phyloP scores from a whole-genome alignment of 1,139 yeast genomes.

The Hansenula sp. region DNA sequence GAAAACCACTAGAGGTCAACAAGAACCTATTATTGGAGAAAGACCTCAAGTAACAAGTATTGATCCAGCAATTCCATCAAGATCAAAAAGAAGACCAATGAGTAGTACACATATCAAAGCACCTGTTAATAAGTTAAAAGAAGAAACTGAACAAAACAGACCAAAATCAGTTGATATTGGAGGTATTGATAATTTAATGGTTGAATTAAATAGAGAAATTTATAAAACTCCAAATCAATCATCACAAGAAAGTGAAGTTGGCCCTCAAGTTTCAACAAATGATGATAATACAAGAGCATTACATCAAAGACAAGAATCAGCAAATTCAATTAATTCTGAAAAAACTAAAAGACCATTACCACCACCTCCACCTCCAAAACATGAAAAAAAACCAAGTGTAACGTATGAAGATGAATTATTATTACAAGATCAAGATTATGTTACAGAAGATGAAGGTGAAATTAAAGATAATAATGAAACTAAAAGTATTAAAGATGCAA shows the following conservation, averaged over 20 bases:
- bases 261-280: not conserved
- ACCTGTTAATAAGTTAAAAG: not conserved
- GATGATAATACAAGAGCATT: no score
- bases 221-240: constrained; percentile 1
- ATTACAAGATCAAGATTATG: constrained; percentile 17
- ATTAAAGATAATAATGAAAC: not conserved
- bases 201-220: constrained; percentile 11
- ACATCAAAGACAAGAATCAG: constrained; percentile 2
- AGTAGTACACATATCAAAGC: constrained; percentile 1
- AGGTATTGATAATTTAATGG: constrained; percentile 10
- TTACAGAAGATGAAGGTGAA: constrained; percentile 20
- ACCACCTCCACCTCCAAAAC: constrained; percentile 24
- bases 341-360: constrained; percentile 18
- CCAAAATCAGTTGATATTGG: constrained; percentile 5
- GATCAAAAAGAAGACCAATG: constrained; percentile 23
- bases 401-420: not conserved
- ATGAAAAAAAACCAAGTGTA: constrained; percentile 9
- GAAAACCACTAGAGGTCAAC: constrained; percentile 14
- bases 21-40: constrained; percentile 7
- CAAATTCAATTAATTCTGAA: constrained; percentile 1
- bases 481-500: not conserved
- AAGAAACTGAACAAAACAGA: not conserved
- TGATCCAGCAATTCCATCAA: constrained; percentile 21
- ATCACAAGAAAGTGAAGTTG: not conserved
- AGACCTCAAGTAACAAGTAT: constrained; percentile 9